Evolutionary conservation across 306 rosid species (phyloP), one percentile per base, ranked within the genome.

Genomic region (Spatholobus suberectus): DNA sequence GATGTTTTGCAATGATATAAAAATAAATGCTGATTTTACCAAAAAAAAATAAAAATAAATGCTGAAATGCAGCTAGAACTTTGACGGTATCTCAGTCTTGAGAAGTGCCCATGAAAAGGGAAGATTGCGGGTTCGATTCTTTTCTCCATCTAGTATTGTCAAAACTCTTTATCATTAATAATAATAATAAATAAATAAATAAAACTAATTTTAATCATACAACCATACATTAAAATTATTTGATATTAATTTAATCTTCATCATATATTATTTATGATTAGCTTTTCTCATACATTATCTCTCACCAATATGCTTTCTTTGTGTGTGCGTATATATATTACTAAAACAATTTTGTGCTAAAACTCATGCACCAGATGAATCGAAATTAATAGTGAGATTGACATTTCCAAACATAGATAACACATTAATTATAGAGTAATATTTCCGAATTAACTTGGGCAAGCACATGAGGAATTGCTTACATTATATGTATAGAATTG

Each of bases 51-150:
- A n/a, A n/a, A n/a, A n/a, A n/a, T n/a, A 38, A 51, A 61, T 18
- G 38, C 8, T 21, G 46, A 72, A 70, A 23, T 37, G 34, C 12
- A 7, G 74, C 49, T 73, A 5, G 49, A 43, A 52, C 74, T 80
- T 67, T 68, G 78, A 73, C 40, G 11, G 77, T 75, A 44, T 38
- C 18, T 47, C 68, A 24, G 26, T 75, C 74, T 54, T 27, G 6
- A 40, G 44, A 70, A 73, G 73, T 37, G 43, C 67, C 66, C 81
- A 43, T 75, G 38, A 79, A 84, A 84, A 66, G n/a, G 67, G 82
- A 75, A 23, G 78, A 67, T 75, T 67, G 49, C 34, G 40, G 12
- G 63, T 52, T 55, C 44, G n/a, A 62, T 75, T 80, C 75, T 75
- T 75, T 75, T 76, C 74, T 80, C 78, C 82, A 37, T 66, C 78